Conservation (phyloP, 768 basidiomycete genomes). For the Xerocomellus intermedius region DNA sequence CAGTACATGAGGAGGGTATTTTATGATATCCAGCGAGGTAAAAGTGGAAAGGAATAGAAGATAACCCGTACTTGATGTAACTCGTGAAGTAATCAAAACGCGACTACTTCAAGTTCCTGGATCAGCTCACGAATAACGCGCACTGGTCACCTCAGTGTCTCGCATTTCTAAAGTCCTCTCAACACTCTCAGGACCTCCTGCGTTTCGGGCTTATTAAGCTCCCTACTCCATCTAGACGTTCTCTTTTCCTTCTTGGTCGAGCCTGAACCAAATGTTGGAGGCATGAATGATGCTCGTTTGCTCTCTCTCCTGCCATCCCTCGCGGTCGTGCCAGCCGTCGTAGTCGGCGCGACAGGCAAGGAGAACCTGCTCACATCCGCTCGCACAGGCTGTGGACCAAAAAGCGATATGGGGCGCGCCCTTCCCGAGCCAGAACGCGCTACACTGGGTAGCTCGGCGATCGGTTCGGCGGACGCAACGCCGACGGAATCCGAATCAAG, state of each 20-base stretch:
- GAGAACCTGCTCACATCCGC: slow-evolving; percentile 16
- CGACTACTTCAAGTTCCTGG: too few relatives aligned
- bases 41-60: too few relatives aligned
- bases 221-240: slow-evolving; percentile 14
- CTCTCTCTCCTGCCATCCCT: background rate
- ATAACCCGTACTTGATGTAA: too few relatives aligned
- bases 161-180: background rate
- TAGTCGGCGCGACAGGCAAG: slow-evolving; percentile 6
- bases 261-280: background rate
- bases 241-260: slow-evolving; percentile 15
- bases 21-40: too few relatives aligned
- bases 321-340: background rate
- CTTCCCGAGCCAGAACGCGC: background rate
- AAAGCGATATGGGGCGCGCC: slow-evolving; percentile 13
- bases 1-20: too few relatives aligned
- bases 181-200: slow-evolving; percentile 22
- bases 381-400: slow-evolving; percentile 7
- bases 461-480: background rate
- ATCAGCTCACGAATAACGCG: background rate
- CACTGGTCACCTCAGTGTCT: background rate
- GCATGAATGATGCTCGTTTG: background rate
- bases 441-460: background rate
- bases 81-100: too few relatives aligned
- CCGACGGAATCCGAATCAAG: background rate
- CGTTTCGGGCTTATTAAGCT: slow-evolving; percentile 21